These are phyloP conservation scores for Linum usitatissimum DNA, from an alignment of 345 rosid species.

Conservation along the genomic window DNA sequence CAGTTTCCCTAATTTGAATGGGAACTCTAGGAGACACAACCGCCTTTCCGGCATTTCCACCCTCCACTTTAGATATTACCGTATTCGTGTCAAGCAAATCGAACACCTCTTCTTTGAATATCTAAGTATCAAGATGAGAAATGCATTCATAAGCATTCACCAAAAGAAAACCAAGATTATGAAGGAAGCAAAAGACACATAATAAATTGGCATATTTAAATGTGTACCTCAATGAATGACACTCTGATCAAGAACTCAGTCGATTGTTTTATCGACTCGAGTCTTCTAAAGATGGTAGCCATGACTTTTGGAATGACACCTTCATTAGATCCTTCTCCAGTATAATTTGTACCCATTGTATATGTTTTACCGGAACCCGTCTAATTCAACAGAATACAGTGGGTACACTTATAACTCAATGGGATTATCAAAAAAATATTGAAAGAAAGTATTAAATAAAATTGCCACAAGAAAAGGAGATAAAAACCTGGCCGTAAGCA, in stretches of 20 bases:
- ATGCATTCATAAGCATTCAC: slow-evolving; percentile 1
- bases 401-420: neutral
- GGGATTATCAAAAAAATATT: neutral
- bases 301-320: slow-evolving; percentile 80
- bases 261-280: slow-evolving; percentile 34
- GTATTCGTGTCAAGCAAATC: slow-evolving; percentile 73
- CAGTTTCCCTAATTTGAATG: slow-evolving; percentile 84
- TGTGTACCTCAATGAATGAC: slow-evolving; percentile 93
- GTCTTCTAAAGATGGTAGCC: slow-evolving; percentile 56
- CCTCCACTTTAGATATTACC: slow-evolving; percentile 37
- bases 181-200: no score
- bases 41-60: slow-evolving; percentile 27
- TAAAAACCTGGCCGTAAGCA: slow-evolving; percentile 82
- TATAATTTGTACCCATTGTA: slow-evolving; percentile 89
- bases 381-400: slow-evolving; percentile 21
- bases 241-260: slow-evolving; percentile 66
- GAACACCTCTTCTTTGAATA: slow-evolving; percentile 92
- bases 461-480: neutral
- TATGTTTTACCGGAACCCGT: slow-evolving; percentile 94
- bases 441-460: neutral
- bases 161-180: neutral
- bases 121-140: slow-evolving; percentile 28
- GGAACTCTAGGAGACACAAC: slow-evolving; percentile 52
- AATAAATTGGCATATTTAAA: no score
- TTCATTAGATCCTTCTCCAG: slow-evolving; percentile 41